Conservation (phyloP, 2,329 filamentous ascomycete genomes). For the Lachnellula suecica region DNA sequence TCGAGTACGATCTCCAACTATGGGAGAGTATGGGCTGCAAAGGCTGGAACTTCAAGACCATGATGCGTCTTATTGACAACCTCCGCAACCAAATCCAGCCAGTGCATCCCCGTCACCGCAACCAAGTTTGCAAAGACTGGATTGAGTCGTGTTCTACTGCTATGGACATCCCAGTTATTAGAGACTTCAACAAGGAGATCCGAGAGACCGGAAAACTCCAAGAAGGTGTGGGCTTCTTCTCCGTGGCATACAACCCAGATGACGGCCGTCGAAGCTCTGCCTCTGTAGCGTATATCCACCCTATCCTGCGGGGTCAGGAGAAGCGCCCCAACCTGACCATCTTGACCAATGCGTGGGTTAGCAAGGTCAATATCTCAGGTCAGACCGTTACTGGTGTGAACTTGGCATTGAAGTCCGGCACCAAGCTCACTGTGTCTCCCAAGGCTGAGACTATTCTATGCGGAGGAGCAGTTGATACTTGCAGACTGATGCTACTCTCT, state of each 20-base stretch:
- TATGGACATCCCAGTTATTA: conserved; percentile 76
- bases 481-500: conserved; percentile 39
- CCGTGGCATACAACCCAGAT: conserved; percentile 87
- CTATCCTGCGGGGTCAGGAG: conserved; percentile 81
- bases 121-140: conserved; percentile 92
- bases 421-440: conserved; percentile 56
- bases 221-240: conserved; percentile 85
- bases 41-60: conserved; percentile 84
- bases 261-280: conserved; percentile 81
- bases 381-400: conserved; percentile 73
- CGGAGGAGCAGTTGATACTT: conserved; percentile 37
- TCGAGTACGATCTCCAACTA: conserved; percentile 81
- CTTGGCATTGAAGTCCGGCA: conserved; percentile 57
- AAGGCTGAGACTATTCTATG: conserved; percentile 66
- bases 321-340: conserved; percentile 80
- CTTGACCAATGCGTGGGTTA: conserved; percentile 85
- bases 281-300: conserved; percentile 90
- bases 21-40: conserved; percentile 81
- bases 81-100: conserved; percentile 89
- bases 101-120: conserved; percentile 80
- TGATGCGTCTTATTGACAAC: conserved; percentile 79
- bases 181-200: conserved; percentile 87
- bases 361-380: conserved; percentile 70
- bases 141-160: conserved; percentile 76
- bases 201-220: conserved; percentile 68